Conservation (phyloP, 2,329 filamentous ascomycete species). For the Pyrenochaeta sp. region DNA sequence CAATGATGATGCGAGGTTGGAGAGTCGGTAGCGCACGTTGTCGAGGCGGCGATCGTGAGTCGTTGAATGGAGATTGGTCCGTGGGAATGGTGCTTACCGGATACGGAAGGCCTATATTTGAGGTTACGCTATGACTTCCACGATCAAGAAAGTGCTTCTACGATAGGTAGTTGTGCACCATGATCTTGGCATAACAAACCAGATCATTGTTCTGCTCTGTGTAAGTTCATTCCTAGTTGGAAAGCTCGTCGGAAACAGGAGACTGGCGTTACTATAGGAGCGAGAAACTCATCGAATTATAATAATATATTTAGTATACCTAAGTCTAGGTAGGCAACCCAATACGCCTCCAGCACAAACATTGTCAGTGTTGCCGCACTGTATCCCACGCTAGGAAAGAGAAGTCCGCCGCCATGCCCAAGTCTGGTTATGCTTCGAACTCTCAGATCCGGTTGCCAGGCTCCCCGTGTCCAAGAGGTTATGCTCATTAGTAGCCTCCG, state of each 20-base stretch:
- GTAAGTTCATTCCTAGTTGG: no score
- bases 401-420: constrained; percentile 8
- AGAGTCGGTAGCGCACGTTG: constrained; percentile 24
- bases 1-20: constrained; percentile 12
- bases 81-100: constrained; percentile 10
- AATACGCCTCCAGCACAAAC: not conserved
- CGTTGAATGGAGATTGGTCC: constrained; percentile 14
- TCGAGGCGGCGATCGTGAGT: constrained; percentile 19
- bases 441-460: not conserved
- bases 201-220: no score
- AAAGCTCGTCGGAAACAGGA: no score
- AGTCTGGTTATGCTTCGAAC: no score
- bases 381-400: constrained; percentile 1
- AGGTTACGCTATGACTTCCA: not conserved
- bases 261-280: not conserved
- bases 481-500: constrained; percentile 1
- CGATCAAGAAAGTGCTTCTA: no score
- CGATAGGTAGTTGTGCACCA: no score
- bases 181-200: no score
- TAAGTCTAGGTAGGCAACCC: not conserved
- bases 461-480: not conserved
- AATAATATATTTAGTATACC: not conserved
- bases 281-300: not conserved
- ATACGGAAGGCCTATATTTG: constrained; percentile 12
- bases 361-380: not conserved